Percentiles rank a stretch among this genome's conserved stretches.
Conservation (phyloP, 176 grass and related monocot species). For the Musa schizocarpa region DNA sequence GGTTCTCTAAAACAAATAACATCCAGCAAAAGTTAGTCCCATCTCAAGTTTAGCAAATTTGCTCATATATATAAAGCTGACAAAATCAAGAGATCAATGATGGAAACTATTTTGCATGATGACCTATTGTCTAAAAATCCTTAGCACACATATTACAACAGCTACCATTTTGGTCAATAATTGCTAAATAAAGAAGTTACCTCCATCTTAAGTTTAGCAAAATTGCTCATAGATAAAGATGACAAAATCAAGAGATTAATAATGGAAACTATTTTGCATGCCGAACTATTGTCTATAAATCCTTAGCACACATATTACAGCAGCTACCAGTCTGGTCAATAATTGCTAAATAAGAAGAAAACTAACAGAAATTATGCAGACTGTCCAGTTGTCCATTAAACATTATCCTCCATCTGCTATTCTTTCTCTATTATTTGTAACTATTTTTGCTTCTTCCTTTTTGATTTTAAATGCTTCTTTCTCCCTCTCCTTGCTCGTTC, state of each 20-base stretch:
- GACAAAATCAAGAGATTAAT: slow-evolving; percentile 28
- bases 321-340: not conserved
- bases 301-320: not conserved
- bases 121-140: not conserved
- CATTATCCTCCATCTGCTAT: too few species aligned
- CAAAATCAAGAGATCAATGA: slow-evolving; percentile 30
- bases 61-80: not conserved
- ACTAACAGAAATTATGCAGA: too few species aligned
- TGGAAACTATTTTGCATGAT: not conserved
- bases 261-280: not conserved
- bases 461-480: not conserved
- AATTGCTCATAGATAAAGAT: not conserved
- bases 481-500: not conserved
- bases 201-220: not conserved
- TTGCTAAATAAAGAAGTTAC: not conserved
- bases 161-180: not conserved
- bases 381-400: too few species aligned
- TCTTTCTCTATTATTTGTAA: not conserved
- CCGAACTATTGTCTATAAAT: not conserved
- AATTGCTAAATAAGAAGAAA: not conserved
- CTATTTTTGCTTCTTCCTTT: not conserved
- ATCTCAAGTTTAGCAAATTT: not conserved
- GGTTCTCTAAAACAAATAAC: slow-evolving; percentile 46
- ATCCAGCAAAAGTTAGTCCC: not conserved
- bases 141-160: not conserved